Percentiles rank a stretch among this genome's conserved stretches.
Evolutionary conservation across 2,329 filamentous ascomycete species (phyloP).

Genomic region (Fusarium heterosporum): DNA sequence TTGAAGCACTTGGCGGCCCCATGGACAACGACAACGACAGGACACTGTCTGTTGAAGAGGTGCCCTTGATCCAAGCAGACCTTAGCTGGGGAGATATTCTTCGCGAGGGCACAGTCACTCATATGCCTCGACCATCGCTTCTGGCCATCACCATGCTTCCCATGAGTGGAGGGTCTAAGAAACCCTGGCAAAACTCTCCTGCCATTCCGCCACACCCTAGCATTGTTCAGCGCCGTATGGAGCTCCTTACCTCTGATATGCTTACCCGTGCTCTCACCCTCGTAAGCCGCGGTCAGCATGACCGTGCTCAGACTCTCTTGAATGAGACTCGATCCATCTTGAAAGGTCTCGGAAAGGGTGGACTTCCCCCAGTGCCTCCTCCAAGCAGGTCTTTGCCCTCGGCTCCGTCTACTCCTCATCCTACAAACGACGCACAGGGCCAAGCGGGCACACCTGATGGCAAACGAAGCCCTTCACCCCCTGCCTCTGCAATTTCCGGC

Average conservation of each 20-base stretch:
- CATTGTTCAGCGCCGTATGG: slow-evolving; percentile 97
- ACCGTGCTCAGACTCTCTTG: slow-evolving; percentile 90
- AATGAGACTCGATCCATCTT: slow-evolving; percentile 95
- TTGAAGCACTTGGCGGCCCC: slow-evolving; percentile 91
- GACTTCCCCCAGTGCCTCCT: slow-evolving; percentile 87
- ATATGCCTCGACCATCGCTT: slow-evolving; percentile 88
- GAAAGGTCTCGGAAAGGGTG: slow-evolving; percentile 94
- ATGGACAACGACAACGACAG: slow-evolving; percentile 88
- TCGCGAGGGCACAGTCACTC: slow-evolving; percentile 85
- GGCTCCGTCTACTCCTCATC: slow-evolving; percentile 62
- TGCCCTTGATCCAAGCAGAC: slow-evolving; percentile 94
- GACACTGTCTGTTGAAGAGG: slow-evolving; percentile 87
- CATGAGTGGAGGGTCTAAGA: slow-evolving; percentile 70
- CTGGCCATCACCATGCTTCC: slow-evolving; percentile 97
- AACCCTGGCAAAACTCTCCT: slow-evolving; percentile 73
- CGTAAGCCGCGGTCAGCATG: slow-evolving; percentile 90
- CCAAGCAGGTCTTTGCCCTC: slow-evolving; percentile 54
- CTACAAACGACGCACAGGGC: slow-evolving; percentile 56
- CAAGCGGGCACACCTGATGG: slow-evolving; percentile 63
- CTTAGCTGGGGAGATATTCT: slow-evolving; percentile 93
- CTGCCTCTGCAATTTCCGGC: slow-evolving; percentile 59
- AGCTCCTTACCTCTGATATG: slow-evolving; percentile 98
- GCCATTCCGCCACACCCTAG: slow-evolving; percentile 95
- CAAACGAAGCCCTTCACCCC: slow-evolving; percentile 67
- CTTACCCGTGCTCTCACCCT: slow-evolving; percentile 90